A percentile compares a stretch with the other conserved stretches of the same genome.
Conservation (phyloP, 1,284 basidiomycete species). For the Fomitopsis schrenkii region DNA sequence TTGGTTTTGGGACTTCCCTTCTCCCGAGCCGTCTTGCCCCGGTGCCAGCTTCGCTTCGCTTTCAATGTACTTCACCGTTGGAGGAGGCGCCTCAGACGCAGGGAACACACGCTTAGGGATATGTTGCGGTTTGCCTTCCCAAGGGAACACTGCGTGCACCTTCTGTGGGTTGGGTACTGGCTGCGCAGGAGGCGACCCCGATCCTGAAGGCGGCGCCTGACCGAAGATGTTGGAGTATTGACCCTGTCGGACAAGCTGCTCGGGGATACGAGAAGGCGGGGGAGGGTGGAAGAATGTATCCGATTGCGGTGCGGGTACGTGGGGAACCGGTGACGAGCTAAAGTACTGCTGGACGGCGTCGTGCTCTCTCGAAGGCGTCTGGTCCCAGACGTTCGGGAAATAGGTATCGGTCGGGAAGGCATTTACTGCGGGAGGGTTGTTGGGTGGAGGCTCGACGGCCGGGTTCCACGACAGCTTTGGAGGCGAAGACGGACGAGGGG, state of each 20-base stretch:
- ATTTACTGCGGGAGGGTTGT: conserved; percentile 41
- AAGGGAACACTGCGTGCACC: conserved; percentile 86
- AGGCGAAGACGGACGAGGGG: conserved; percentile 49
- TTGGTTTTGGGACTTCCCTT: background rate
- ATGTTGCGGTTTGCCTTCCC: conserved; percentile 75
- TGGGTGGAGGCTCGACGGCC: conserved; percentile 71
- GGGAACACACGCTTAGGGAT: conserved; percentile 76
- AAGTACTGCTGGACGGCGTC: conserved; percentile 29
- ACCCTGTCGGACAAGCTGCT: conserved; percentile 53
- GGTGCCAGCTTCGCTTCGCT: conserved; percentile 5
- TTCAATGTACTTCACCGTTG: conserved; percentile 42
- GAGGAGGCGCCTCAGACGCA: conserved; percentile 55
- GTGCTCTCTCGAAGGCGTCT: conserved; percentile 37
- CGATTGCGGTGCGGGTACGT: conserved; percentile 30
- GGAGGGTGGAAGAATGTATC: conserved; percentile 59
- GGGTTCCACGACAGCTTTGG: conserved; percentile 67
- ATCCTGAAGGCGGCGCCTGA: conserved; percentile 27
- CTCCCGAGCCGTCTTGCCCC: background rate
- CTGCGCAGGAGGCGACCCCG: conserved; percentile 17
- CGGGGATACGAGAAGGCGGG: conserved; percentile 54
- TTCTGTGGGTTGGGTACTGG: conserved; percentile 69
- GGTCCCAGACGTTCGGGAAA: conserved; percentile 74
- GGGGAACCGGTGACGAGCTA: conserved; percentile 14
- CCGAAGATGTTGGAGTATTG: conserved; percentile 61
- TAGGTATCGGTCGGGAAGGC: conserved; percentile 66